Conservation (phyloP, 192 early-diverging fungal species). For the Dispira simplex region DNA sequence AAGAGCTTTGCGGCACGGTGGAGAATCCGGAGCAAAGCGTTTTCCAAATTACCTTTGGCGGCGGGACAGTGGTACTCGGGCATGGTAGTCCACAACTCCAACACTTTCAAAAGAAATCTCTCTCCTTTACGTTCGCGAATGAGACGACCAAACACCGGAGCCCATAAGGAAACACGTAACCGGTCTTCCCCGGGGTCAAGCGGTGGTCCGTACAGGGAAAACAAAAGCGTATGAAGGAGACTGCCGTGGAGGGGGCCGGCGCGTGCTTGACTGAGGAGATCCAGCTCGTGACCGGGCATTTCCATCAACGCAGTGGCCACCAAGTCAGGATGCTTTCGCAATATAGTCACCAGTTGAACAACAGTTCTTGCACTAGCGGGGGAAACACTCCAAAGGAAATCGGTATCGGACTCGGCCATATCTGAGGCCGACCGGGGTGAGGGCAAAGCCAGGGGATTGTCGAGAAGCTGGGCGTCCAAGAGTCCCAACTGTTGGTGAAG, state of each 20-base stretch:
- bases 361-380: background rate
- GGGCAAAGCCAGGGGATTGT: background rate
- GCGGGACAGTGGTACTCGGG: constrained; percentile 1
- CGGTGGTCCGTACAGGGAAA: constrained; percentile 3
- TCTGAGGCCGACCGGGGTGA: background rate
- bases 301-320: background rate
- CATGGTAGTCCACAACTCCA: background rate
- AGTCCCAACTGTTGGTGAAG: constrained; percentile 7
- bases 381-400: background rate
- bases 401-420: background rate
- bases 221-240: constrained; percentile 2
- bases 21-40: background rate
- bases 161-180: background rate
- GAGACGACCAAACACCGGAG: background rate
- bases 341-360: background rate
- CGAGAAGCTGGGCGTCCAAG: constrained; percentile 4
- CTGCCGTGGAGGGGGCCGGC: constrained; percentile 7
- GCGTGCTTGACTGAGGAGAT: background rate
- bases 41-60: constrained; percentile 1
- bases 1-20: constrained; percentile 5
- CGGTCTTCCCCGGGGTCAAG: background rate
- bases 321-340: constrained; percentile 6
- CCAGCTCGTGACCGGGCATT: constrained; percentile 11
- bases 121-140: constrained; percentile 1
- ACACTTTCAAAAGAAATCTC: constrained; percentile 2